phyloP scores from a whole-genome alignment of 208 protist genomes.

The Leishmania amazonensis region DNA sequence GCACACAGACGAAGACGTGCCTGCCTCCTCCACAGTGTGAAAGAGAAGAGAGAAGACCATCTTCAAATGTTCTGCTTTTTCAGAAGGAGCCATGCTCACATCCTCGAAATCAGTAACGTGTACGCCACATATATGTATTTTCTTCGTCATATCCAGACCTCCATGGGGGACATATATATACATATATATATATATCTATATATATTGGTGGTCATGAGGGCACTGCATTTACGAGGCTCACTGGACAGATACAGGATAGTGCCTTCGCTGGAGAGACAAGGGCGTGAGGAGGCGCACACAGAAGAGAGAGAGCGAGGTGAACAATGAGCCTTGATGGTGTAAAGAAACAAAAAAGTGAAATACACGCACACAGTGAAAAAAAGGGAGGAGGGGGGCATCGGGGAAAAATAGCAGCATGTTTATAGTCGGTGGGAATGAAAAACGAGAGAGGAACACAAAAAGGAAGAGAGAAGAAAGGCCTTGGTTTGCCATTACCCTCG shows the following conservation, averaged over 20 bases:
- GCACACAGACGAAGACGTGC: not conserved
- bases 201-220: not conserved
- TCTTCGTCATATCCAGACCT: not conserved
- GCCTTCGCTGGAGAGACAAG: not conserved
- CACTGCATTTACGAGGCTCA: not conserved
- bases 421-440: not conserved
- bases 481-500: not conserved
- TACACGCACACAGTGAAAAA: too few relatives aligned
- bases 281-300: not conserved
- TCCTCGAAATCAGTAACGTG: not conserved
- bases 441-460: not conserved
- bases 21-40: too few relatives aligned
- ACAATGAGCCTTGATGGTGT: not conserved
- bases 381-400: not conserved
- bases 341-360: not conserved
- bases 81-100: not conserved
- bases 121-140: not conserved
- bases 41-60: not conserved
- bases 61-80: not conserved
- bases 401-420: slow-evolving; percentile 1
- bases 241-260: not conserved
- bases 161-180: not conserved
- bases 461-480: not conserved
- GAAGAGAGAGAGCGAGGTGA: not conserved
- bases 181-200: too few relatives aligned